Base-by-base conservation (phyloP, 768 basidiomycete species). In the Dioszegia crocea region DNA sequence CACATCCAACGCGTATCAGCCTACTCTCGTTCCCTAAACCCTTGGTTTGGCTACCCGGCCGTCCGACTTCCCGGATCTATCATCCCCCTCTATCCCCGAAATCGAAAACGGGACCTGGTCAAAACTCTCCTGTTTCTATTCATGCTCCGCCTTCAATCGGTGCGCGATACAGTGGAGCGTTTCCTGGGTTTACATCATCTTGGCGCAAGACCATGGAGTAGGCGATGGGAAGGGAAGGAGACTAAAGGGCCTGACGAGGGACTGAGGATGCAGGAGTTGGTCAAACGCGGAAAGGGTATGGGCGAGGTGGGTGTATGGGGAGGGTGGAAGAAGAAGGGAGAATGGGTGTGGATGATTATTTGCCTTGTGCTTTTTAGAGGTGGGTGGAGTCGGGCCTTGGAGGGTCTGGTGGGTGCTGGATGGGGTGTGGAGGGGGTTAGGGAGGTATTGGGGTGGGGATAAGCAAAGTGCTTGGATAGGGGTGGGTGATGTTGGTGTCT, bases 11-110 rank as follows among this genome's bases (percentile, higher is more conserved):
- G 24, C 21, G 66, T 74, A 9, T 64, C 70, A 6, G 64, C 70
- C 14, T 74, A 60, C 58, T 66, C 65, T 27, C 49, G 59, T 8
- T 57, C 61, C 36, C 57, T 52, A 19, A 77, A 77, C 56, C 76
- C 76, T 26, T 74, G 69, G 71, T 77, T 72, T 40, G 76, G 76
- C 26, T 77, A 77, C 44, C 76, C 76, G 0, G 76, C 65, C 6
- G 36, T 75, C 19, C 56, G 49, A 16, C 55, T 69, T 5, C 41
- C 64, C 44, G 48, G 54, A 21, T 12, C 63, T 19, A 39, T 60
- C 41, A 19, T 55, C 45, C 76, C 76, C 6, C 57, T 64, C 11
- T 73, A 75, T 45, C 46, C 65, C 0, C 62, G 72, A 27, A 67
- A 67, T 38, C 45, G 76, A 10, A 75, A 77, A 53, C 62, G 76